Evolutionary conservation across 192 early-diverging fungal species (phyloP).

Genomic region (Coemansia sp.): DNA sequence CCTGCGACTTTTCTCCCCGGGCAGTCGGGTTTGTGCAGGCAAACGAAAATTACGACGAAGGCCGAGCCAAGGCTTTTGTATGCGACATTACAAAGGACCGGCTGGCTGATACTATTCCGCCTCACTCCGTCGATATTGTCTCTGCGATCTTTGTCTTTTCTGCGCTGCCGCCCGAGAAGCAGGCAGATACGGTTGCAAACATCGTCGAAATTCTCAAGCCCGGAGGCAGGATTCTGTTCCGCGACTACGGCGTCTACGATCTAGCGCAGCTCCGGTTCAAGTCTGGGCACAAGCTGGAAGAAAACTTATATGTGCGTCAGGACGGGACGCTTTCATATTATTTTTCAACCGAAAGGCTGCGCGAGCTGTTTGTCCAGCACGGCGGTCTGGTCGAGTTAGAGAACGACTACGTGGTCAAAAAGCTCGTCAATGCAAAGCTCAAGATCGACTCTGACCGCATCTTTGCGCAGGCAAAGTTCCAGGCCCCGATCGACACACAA

Average conservation of each 20-base stretch:
- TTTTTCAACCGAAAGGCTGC: conserved; percentile 67
- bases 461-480: conserved; percentile 75
- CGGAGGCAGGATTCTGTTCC: conserved; percentile 83
- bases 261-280: conserved; percentile 97
- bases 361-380: conserved; percentile 60
- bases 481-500: conserved; percentile 49
- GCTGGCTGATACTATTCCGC: conserved; percentile 69
- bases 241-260: conserved; percentile 98
- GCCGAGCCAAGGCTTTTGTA: conserved; percentile 82
- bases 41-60: conserved; percentile 66
- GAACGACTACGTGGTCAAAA: conserved; percentile 63
- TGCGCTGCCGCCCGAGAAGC: conserved; percentile 82
- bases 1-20: conserved; percentile 85
- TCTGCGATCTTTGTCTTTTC: conserved; percentile 96
- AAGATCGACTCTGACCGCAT: conserved; percentile 66
- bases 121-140: conserved; percentile 82
- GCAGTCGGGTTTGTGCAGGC: conserved; percentile 92
- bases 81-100: conserved; percentile 83
- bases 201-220: conserved; percentile 81
- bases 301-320: conserved; percentile 96
- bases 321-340: conserved; percentile 96
- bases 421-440: conserved; percentile 66
- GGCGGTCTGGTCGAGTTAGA: conserved; percentile 57
- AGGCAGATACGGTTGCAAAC: conserved; percentile 77
- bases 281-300: conserved; percentile 78